Percentiles rank a stretch among this genome's conserved stretches.
phyloP scores from a whole-genome alignment of 2,329 filamentous ascomycete genomes.

The Ampelomyces quisqualis region DNA sequence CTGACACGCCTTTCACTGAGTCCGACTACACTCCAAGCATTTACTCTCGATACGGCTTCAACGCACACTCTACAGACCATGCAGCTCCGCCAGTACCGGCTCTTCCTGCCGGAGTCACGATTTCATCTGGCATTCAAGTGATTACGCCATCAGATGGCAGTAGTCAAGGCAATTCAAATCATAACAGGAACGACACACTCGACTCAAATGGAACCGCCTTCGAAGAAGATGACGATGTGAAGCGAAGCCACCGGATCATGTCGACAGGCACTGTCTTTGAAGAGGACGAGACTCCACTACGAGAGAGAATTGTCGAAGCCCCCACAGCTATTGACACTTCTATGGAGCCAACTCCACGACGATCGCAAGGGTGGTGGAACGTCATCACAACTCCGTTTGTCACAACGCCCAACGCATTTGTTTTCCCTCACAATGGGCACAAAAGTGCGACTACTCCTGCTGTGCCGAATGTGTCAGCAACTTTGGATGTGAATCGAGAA shows the following conservation, averaged over 20 bases:
- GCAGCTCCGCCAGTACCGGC: conserved; percentile 55
- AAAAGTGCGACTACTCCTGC: conserved; percentile 31
- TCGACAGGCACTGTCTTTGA: conserved; percentile 70
- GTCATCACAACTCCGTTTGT: conserved; percentile 70
- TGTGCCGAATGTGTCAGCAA: conserved; percentile 37
- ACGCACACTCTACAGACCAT: conserved; percentile 33
- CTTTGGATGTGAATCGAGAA: conserved; percentile 17
- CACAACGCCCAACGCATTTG: conserved; percentile 39
- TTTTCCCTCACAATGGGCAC: conserved; percentile 35
- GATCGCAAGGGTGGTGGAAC: conserved; percentile 75
- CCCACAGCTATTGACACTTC: conserved; percentile 43
- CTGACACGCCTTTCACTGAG: conserved; percentile 57
- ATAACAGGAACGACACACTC: conserved; percentile 34
- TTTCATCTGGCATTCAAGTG: conserved; percentile 7
- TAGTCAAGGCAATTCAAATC: conserved; percentile 9
- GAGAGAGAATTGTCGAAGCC: conserved; percentile 24
- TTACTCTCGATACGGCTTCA: conserved; percentile 59
- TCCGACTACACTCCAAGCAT: conserved; percentile 61
- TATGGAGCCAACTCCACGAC: conserved; percentile 54
- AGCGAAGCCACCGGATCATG: conserved; percentile 44
- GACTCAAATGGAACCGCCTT: conserved; percentile 44
- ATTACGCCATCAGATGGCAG: conserved; percentile 4
- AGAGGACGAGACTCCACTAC: conserved; percentile 57
- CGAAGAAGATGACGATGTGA: conserved; percentile 53
- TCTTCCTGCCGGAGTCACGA: conserved; percentile 28